Percentiles rank a stretch among this genome's conserved stretches.
These are phyloP conservation scores for Chara braunii DNA, from an alignment of 139 green algal genomes.

Conservation along the genomic window DNA sequence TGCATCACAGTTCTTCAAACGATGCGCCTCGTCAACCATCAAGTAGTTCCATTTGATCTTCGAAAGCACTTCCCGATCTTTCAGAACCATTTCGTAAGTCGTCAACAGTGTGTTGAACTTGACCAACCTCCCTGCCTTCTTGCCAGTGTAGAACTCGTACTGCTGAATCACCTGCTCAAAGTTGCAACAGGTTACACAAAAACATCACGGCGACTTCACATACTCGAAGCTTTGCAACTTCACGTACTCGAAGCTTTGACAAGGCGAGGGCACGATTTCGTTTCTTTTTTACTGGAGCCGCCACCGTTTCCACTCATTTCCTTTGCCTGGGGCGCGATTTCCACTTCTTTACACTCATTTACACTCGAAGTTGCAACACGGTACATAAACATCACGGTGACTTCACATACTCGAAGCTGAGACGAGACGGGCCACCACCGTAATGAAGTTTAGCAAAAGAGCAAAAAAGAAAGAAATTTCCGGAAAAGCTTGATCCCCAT, in stretches of 20 bases:
- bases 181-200: conserved; percentile 15
- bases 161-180: conserved; percentile 51
- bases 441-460: too few species aligned
- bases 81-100: conserved; percentile 85
- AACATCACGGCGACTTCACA: not conserved
- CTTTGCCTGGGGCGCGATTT: too few species aligned
- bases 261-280: not conserved
- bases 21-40: conserved; percentile 69
- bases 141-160: conserved; percentile 52
- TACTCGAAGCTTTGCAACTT: not conserved
- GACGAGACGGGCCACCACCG: too few species aligned
- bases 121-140: conserved; percentile 29
- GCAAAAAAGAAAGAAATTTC: too few species aligned
- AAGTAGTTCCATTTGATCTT: conserved; percentile 74
- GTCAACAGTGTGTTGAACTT: conserved; percentile 75
- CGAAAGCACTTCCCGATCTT: conserved; percentile 54
- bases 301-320: too few species aligned
- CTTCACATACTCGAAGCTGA: not conserved
- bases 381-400: not conserved
- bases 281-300: not conserved
- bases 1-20: conserved; percentile 82
- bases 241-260: not conserved
- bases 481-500: too few species aligned
- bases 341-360: too few species aligned
- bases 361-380: conserved; percentile 19